These are phyloP conservation scores for Penicillium glabrum DNA, from an alignment of 2,329 filamentous ascomycete genomes.

Conservation along the genomic window DNA sequence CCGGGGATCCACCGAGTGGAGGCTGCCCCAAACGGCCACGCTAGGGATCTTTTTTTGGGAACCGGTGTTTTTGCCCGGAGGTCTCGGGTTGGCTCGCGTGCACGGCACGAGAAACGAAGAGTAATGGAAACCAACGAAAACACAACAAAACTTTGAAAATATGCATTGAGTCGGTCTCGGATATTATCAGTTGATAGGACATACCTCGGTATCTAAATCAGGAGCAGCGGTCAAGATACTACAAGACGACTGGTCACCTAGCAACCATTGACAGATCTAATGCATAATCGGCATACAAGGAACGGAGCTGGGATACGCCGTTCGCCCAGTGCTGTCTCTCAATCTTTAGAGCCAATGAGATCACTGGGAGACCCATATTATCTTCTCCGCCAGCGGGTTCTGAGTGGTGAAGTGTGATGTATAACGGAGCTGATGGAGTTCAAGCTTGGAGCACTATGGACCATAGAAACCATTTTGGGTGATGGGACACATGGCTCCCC, in stretches of 20 bases:
- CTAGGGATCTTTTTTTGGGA: conserved; percentile 25
- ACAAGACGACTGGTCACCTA: conserved; percentile 19
- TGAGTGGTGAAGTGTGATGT: conserved; percentile 12
- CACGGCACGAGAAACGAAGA: not conserved
- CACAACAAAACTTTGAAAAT: not conserved
- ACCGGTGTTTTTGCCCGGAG: conserved; percentile 21
- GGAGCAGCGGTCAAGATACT: conserved; percentile 15
- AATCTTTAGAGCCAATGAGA: conserved; percentile 14
- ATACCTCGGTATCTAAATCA: not conserved
- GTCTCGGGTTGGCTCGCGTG: conserved; percentile 13
- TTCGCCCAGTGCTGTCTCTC: conserved; percentile 2
- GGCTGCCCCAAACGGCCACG: conserved; percentile 19
- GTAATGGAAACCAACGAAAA: not conserved
- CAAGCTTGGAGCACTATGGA: not conserved
- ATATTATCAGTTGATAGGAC: not conserved
- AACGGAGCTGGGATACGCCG: not conserved
- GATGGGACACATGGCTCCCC: conserved; percentile 23
- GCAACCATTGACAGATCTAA: conserved; percentile 24
- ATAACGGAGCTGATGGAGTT: conserved; percentile 4
- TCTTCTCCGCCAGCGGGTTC: conserved; percentile 6
- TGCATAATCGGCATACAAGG: conserved; percentile 2
- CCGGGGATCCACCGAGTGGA: conserved; percentile 11
- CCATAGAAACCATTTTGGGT: conserved; percentile 10
- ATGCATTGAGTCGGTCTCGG: not conserved
- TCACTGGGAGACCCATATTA: conserved; percentile 8